Percentiles rank a stretch among this genome's conserved stretches.
phyloP scores from a whole-genome alignment of 2,329 filamentous ascomycete species.

The Talaromyces sp. region DNA sequence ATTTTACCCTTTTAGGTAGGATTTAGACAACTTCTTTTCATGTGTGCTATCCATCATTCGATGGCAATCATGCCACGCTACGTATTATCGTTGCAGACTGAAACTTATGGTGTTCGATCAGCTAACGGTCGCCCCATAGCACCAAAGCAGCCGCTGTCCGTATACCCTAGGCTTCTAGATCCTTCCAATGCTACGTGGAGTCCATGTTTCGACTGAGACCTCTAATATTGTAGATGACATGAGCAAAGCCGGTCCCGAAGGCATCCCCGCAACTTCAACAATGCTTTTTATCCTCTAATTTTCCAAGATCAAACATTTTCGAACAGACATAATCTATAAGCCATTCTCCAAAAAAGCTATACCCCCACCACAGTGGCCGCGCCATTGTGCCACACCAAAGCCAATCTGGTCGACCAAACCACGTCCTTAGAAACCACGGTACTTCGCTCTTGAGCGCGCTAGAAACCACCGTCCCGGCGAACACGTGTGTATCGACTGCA shows the following conservation, averaged over 20 bases:
- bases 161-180: not conserved
- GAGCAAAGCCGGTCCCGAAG: not conserved
- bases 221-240: not conserved
- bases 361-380: conserved; percentile 4
- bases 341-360: conserved; percentile 8
- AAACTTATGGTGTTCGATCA: not conserved
- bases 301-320: conserved; percentile 1
- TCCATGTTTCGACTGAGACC: not conserved
- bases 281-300: conserved; percentile 5
- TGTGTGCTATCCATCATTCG: not conserved
- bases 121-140: not conserved
- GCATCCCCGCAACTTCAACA: not conserved
- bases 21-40: not conserved
- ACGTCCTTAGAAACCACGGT: not conserved
- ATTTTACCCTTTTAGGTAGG: not conserved
- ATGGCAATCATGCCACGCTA: not conserved
- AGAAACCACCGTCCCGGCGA: not conserved
- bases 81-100: not conserved
- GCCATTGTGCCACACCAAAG: conserved; percentile 6
- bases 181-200: not conserved
- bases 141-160: not conserved
- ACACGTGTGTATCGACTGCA: not conserved
- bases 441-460: not conserved
- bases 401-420: conserved; percentile 8
- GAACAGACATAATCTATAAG: conserved; percentile 7